These are phyloP conservation scores for Bolboschoenoplectus hybrid DNA, from an alignment of 202 grass and related monocot genomes.

Conservation along the genomic window DNA sequence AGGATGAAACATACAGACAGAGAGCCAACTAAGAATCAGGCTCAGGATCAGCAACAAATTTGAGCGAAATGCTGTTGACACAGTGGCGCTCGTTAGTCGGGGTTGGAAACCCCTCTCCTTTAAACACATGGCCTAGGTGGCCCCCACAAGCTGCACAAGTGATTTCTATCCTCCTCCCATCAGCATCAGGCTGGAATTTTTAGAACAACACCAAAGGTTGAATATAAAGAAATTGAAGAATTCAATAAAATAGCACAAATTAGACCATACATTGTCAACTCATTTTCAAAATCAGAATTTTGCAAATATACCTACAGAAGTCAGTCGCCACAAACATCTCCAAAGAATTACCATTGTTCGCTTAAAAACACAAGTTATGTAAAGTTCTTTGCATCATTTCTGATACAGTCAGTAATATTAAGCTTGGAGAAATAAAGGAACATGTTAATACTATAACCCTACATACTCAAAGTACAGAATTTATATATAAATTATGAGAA, in stretches of 20 bases:
- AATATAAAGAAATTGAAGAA: slow-evolving; percentile 13
- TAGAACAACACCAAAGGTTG: not conserved
- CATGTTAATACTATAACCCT: not conserved
- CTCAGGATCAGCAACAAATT: slow-evolving; percentile 59
- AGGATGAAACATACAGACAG: not conserved
- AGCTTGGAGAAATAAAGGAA: not conserved
- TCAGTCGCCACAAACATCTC: not conserved
- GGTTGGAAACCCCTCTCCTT: slow-evolving; percentile 85
- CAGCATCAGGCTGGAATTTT: slow-evolving; percentile 66
- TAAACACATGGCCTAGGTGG: slow-evolving; percentile 85
- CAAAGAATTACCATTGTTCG: not conserved
- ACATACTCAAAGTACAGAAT: not conserved
- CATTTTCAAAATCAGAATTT: not conserved
- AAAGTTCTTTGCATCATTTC: not conserved
- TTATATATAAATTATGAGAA: not conserved
- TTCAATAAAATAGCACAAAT: not conserved
- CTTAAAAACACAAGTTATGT: not conserved
- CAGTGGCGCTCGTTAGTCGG: slow-evolving; percentile 82
- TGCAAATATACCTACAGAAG: not conserved
- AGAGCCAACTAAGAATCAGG: slow-evolving; percentile 31
- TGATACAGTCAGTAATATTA: not conserved
- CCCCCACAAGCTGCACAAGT: slow-evolving; percentile 81
- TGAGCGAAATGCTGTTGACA: slow-evolving; percentile 92
- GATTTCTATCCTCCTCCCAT: slow-evolving; percentile 80
- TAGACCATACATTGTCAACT: not conserved